These are phyloP conservation scores for Chlorella ohadii DNA, from an alignment of 139 green algal genomes.

Conservation along the genomic window DNA sequence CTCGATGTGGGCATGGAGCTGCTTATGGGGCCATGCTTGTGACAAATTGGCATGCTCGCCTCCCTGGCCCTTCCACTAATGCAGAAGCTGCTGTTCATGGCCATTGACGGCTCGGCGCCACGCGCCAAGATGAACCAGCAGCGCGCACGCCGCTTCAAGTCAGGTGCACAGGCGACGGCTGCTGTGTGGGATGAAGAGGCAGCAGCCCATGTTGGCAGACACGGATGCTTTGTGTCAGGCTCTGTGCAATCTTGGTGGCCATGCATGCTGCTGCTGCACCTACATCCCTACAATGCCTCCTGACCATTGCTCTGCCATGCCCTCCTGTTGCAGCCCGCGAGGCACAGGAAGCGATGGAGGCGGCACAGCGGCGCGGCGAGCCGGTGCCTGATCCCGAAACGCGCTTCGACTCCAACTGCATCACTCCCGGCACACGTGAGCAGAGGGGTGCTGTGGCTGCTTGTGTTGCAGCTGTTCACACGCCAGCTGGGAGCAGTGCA, in stretches of 20 bases:
- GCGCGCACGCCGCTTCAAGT: slow-evolving; percentile 84
- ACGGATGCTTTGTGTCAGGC: too few relatives aligned
- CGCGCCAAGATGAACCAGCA: slow-evolving; percentile 99
- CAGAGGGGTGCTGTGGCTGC: not conserved
- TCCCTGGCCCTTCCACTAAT: not conserved
- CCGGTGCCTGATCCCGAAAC: slow-evolving; percentile 47
- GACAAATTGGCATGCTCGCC: not conserved
- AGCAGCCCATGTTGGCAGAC: too few relatives aligned
- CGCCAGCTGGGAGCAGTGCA: not conserved
- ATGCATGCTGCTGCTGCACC: too few relatives aligned
- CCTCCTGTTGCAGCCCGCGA: slow-evolving; percentile 44
- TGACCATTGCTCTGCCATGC: too few relatives aligned
- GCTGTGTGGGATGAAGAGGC: too few relatives aligned
- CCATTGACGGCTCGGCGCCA: slow-evolving; percentile 93
- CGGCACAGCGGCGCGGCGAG: slow-evolving; percentile 59
- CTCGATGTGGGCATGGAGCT: too few relatives aligned
- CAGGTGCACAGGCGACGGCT: slow-evolving; percentile 8
- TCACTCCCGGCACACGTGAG: slow-evolving; percentile 79
- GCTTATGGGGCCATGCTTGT: too few relatives aligned
- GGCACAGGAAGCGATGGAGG: slow-evolving; percentile 55
- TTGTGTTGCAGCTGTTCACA: too few relatives aligned
- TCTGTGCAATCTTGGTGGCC: too few relatives aligned
- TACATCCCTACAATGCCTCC: not conserved
- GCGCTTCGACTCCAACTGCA: slow-evolving; percentile 94
- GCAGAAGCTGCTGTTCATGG: slow-evolving; percentile 92